Evolutionary conservation across 2,329 filamentous ascomycete genomes (phyloP).

Genomic region (Fusarium brachygibbosum): DNA sequence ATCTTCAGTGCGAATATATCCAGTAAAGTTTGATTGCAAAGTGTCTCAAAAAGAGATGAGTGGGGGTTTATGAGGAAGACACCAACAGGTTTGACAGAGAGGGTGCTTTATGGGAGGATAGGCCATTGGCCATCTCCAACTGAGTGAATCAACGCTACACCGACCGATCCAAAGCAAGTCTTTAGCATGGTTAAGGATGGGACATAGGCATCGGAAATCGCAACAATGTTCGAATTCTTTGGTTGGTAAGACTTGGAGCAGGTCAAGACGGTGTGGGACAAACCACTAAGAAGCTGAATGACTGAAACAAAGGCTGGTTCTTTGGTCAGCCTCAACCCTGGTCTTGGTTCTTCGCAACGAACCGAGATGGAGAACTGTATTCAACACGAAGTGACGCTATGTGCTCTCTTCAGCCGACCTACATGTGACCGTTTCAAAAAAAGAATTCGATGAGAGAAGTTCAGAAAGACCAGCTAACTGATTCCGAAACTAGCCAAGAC

Average conservation of each 20-base stretch:
- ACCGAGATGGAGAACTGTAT: constrained; percentile 21
- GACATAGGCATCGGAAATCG: constrained; percentile 12
- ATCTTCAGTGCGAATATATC: constrained; percentile 48
- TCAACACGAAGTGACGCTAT: constrained; percentile 20
- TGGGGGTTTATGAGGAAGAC: neutral
- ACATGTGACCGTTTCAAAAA: constrained; percentile 16
- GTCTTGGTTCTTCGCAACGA: constrained; percentile 31
- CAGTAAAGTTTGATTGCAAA: constrained; percentile 18
- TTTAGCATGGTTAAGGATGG: neutral
- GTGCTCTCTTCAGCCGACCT: constrained; percentile 31
- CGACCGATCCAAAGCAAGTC: neutral
- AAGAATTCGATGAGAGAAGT: constrained; percentile 16
- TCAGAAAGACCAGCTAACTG: constrained; percentile 8
- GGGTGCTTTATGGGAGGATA: neutral
- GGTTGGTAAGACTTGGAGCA: constrained; percentile 20
- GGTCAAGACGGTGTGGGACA: constrained; percentile 22
- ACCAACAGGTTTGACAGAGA: neutral
- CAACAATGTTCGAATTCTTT: constrained; percentile 24
- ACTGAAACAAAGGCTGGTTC: constrained; percentile 28
- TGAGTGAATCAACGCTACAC: neutral
- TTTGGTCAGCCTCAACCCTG: constrained; percentile 12
- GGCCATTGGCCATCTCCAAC: neutral
- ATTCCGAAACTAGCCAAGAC: constrained; percentile 37
- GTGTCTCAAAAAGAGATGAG: neutral
- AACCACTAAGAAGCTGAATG: constrained; percentile 2